These are phyloP conservation scores for Solanum peruvianum DNA, from an alignment of 257 asterid species.

Conservation along the genomic window DNA sequence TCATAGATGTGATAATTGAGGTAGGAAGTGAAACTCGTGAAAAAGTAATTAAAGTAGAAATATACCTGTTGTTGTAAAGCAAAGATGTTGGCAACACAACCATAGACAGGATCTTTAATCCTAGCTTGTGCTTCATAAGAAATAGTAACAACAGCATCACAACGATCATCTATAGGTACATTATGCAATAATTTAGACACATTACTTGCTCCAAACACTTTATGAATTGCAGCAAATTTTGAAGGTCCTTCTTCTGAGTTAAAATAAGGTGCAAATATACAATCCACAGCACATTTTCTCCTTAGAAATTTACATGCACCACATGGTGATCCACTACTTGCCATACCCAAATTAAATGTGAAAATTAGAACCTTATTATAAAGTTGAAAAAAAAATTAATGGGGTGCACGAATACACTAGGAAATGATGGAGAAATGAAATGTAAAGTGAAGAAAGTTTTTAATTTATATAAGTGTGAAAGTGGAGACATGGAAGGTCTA, in stretches of 20 bases:
- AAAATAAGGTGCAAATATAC: constrained; percentile 78
- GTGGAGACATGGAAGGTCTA: constrained; percentile 45
- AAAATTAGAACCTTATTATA: background rate
- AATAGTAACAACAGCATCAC: constrained; percentile 75
- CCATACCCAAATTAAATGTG: background rate
- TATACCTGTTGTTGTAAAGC: constrained; percentile 81
- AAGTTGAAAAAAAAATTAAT: background rate
- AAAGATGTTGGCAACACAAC: constrained; percentile 72
- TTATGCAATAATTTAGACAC: constrained; percentile 65
- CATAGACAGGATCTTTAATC: constrained; percentile 73
- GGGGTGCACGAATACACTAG: background rate
- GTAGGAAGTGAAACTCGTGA: background rate
- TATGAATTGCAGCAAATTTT: constrained; percentile 88
- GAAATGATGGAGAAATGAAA: background rate
- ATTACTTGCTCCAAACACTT: constrained; percentile 94
- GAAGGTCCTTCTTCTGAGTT: constrained; percentile 79
- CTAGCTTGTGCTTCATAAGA: constrained; percentile 92
- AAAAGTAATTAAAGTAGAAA: background rate
- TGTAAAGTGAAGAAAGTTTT: constrained; percentile 4
- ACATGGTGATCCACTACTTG: constrained; percentile 66
- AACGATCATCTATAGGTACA: constrained; percentile 57
- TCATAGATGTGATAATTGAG: background rate
- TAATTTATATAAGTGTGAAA: background rate
- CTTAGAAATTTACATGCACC: constrained; percentile 96
- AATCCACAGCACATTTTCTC: constrained; percentile 67